phyloP scores from a whole-genome alignment of 2,329 filamentous ascomycete genomes.

The Aspergillus fijiensis region DNA sequence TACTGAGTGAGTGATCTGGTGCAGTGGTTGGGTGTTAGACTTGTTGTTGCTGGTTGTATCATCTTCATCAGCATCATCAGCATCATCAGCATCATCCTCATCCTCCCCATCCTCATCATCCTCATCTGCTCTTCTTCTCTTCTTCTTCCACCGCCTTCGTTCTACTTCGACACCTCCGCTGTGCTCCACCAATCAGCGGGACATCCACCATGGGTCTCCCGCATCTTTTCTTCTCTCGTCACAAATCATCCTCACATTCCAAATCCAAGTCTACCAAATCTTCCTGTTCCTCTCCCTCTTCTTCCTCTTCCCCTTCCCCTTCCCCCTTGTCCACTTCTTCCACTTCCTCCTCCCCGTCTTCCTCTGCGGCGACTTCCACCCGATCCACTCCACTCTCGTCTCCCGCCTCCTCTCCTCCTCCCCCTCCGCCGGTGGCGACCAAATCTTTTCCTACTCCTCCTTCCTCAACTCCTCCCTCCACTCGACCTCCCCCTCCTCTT shows the following conservation, averaged over 20 bases:
- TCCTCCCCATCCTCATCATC: too few species aligned
- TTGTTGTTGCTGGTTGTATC: background rate
- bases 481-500: constrained; percentile 1
- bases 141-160: constrained; percentile 43
- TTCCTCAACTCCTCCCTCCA: constrained; percentile 11
- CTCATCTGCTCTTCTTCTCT: constrained; percentile 12
- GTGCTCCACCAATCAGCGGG: constrained; percentile 21
- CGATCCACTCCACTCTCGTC: constrained; percentile 9
- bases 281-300: constrained; percentile 10
- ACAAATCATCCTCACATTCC: constrained; percentile 22
- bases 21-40: too few species aligned
- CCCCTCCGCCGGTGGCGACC: background rate
- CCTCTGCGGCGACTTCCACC: constrained; percentile 5
- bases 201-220: constrained; percentile 3
- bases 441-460: constrained; percentile 4
- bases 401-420: background rate
- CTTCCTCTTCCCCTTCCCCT: constrained; percentile 10
- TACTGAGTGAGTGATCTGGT: background rate
- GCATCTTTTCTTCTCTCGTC: constrained; percentile 41
- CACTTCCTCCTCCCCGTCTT: constrained; percentile 11
- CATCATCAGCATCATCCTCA: background rate
- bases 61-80: background rate
- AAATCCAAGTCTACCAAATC: constrained; percentile 25
- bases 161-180: constrained; percentile 32
- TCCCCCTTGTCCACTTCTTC: constrained; percentile 9